A percentile compares a stretch with the other conserved stretches of the same genome.
Evolutionary conservation across 169 alveolate genomes (phyloP).

Genomic region (Plasmodium cynomolgi): DNA sequence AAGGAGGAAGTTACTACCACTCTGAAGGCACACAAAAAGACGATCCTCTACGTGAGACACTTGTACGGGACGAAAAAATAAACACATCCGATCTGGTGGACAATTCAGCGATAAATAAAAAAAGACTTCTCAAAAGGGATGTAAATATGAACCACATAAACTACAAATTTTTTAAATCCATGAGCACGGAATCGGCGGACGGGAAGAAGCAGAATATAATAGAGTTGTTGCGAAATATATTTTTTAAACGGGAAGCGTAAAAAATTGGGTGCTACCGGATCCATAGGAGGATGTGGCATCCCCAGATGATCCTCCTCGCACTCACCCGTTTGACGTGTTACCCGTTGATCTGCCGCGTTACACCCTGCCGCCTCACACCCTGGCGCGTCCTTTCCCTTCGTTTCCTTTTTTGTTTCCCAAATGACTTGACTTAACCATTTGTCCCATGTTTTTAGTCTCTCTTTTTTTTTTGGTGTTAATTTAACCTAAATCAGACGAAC

Average conservation of each 20-base stretch:
- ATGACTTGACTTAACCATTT: background rate
- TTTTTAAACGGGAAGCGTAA: constrained; percentile 35
- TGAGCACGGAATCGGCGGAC: constrained; percentile 7
- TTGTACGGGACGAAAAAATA: background rate
- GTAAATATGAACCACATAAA: background rate
- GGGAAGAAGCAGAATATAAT: constrained; percentile 37
- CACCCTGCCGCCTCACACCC: background rate
- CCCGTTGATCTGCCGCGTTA: background rate
- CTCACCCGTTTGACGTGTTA: background rate
- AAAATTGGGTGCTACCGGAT: background rate
- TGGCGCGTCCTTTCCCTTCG: background rate
- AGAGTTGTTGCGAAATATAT: constrained; percentile 15
- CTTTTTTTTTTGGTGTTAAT: background rate
- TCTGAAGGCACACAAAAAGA: background rate
- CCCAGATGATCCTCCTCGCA: background rate
- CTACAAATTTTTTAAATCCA: constrained; percentile 48
- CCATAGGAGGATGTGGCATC: background rate
- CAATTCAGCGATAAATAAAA: constrained; percentile 42
- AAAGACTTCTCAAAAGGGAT: constrained; percentile 8
- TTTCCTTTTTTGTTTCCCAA: constrained; percentile 8
- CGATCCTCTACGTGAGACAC: background rate
- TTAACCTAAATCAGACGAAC: background rate
- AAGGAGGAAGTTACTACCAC: background rate
- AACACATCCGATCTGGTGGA: background rate
- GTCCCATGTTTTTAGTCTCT: background rate